Base-by-base conservation (phyloP, 2,329 filamentous ascomycete species). In the Tolypocladium inflatum region DNA sequence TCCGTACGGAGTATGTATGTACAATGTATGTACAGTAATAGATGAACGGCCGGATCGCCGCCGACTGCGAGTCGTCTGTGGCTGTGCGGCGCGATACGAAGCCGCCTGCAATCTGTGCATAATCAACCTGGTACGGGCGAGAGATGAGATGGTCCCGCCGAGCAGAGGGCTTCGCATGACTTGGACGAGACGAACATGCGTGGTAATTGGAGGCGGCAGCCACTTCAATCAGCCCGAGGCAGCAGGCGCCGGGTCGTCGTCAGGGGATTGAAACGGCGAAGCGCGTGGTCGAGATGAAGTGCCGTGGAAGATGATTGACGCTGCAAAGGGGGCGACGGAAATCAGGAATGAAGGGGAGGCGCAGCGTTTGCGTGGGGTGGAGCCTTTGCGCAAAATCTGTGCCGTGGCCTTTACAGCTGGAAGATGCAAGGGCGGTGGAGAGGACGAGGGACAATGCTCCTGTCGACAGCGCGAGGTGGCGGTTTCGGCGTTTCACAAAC, bases 261-360 rank as follows among this genome's bases (percentile, higher is more conserved):
- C 45, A 50, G 45, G 23, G 23, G 26, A 50, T 53, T 53, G 51
- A 53, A 53, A 53, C 51, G 51, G 33, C 45, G 45, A 50, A 19
- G 15, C 23, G 21, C 43, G 43, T 30, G 23, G 23, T 8, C 15
- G 30, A 33, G 30, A 21, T 3, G 23, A 48, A 39, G 13, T 19
- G 38, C 38, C 15, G 38, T 6, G 4, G 17, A 17, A 2, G 15
- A 7, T 7, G 19, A 7, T 19, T 19, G 38, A 39, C 15, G 38
- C 38, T 15, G 38, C 38, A 8, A 48, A 23, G 9, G 43, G 21
- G n/a, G 10, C 37, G 17, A 23, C 21, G 52, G 52, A n/a, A n/a
- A n/a, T n/a, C n/a, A n/a, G n/a, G n/a, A 54, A 54, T 54, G 53
- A 54, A 54, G 19, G 53, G 53, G 53, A n/a, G 53, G 15, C 53